Conservation (phyloP, 164 flowering plant species). For the Chimonanthus praecox region DNA sequence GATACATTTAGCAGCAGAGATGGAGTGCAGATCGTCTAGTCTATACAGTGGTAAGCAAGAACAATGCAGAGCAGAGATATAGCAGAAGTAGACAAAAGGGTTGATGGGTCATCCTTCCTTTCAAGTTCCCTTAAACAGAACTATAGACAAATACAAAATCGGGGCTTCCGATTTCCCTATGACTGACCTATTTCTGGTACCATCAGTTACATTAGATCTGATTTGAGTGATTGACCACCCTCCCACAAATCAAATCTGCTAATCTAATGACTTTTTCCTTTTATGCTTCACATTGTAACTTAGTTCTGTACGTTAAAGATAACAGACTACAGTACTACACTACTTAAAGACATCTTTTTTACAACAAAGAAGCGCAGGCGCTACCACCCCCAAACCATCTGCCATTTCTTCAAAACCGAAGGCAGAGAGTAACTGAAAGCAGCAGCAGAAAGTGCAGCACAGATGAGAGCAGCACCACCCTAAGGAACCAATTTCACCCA, state of each 20-base stretch:
- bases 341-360: slow-evolving; percentile 22
- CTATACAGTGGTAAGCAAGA: not conserved
- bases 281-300: slow-evolving; percentile 21
- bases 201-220: slow-evolving; percentile 8
- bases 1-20: no score
- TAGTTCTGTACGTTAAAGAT: slow-evolving; percentile 55
- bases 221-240: slow-evolving; percentile 13
- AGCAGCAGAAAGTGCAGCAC: slow-evolving; percentile 22
- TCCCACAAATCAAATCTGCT: slow-evolving; percentile 35
- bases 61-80: slow-evolving; percentile 5
- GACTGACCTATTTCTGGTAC: not conserved
- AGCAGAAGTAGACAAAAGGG: slow-evolving; percentile 21
- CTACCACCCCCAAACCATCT: slow-evolving; percentile 17
- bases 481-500: slow-evolving; percentile 56
- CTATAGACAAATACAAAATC: slow-evolving; percentile 43
- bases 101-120: slow-evolving; percentile 14
- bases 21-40: not conserved
- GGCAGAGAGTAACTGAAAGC: slow-evolving; percentile 19
- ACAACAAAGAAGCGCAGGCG: slow-evolving; percentile 37
- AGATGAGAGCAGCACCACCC: slow-evolving; percentile 14
- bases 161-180: slow-evolving; percentile 12
- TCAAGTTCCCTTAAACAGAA: slow-evolving; percentile 34
- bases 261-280: slow-evolving; percentile 38
- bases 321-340: slow-evolving; percentile 12
- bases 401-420: slow-evolving; percentile 22